A percentile compares a stretch with the other conserved stretches of the same genome.
phyloP scores from a whole-genome alignment of 2,329 filamentous ascomycete genomes.

The Fusarium palustre region DNA sequence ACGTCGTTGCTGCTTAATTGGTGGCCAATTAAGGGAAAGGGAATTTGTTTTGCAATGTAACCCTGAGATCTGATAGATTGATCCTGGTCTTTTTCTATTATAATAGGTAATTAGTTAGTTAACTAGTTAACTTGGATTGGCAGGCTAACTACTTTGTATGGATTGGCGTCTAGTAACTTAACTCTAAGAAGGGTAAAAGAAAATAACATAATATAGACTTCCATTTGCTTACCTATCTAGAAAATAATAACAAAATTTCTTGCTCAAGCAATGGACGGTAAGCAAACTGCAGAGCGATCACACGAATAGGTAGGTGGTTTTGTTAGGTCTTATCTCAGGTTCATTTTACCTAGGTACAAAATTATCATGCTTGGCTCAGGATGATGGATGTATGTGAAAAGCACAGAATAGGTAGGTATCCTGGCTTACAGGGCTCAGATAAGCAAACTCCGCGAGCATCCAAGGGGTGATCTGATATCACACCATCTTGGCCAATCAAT shows the following conservation, averaged over 20 bases:
- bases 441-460: not conserved
- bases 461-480: not conserved
- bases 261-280: not conserved
- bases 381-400: not conserved
- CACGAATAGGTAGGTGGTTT: too few species aligned
- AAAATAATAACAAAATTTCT: not conserved
- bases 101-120: not conserved
- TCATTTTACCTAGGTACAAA: not conserved
- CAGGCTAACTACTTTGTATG: not conserved
- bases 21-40: slow-evolving; percentile 29
- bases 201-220: not conserved
- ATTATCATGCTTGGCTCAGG: not conserved
- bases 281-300: not conserved
- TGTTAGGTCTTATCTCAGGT: not conserved
- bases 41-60: slow-evolving; percentile 7
- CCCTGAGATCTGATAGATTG: slow-evolving; percentile 14
- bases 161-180: not conserved
- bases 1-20: not conserved
- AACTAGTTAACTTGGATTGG: not conserved
- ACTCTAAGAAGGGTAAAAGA: not conserved
- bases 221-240: not conserved
- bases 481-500: not conserved
- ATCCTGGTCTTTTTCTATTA: not conserved
- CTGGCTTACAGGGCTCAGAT: not conserved
- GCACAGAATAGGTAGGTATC: not conserved